Evolutionary conservation across 2,329 filamentous ascomycete species (phyloP).

Genomic region (Didymella pomorum): DNA sequence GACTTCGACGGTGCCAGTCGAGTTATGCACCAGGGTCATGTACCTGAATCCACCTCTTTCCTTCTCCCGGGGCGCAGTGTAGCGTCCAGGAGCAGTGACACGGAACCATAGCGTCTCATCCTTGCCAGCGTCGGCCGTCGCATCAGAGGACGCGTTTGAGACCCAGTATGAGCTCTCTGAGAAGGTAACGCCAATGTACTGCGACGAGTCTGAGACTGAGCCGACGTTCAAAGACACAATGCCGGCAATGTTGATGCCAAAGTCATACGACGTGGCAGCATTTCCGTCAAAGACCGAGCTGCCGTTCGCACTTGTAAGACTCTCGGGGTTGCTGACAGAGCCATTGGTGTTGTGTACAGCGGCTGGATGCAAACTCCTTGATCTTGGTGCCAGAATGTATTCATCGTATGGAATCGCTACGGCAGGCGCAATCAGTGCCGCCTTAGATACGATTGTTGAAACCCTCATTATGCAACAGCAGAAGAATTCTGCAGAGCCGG

Average conservation of each 20-base stretch:
- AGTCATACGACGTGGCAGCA: conserved; percentile 54
- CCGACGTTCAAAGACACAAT: conserved; percentile 50
- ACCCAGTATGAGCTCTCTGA: conserved; percentile 59
- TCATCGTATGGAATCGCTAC: conserved; percentile 45
- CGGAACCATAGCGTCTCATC: conserved; percentile 61
- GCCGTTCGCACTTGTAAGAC: conserved; percentile 39
- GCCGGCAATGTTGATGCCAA: conserved; percentile 54
- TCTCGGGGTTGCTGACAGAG: conserved; percentile 48
- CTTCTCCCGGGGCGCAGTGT: conserved; percentile 54
- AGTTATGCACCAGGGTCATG: conserved; percentile 56
- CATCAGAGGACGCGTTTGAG: conserved; percentile 56
- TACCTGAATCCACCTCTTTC: conserved; percentile 58
- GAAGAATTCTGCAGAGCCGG: background rate
- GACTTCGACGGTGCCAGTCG: conserved; percentile 52
- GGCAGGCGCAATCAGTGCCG: conserved; percentile 9
- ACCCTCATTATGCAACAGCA: conserved; percentile 5
- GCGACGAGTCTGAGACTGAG: conserved; percentile 41
- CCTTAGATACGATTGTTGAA: background rate
- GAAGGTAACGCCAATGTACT: conserved; percentile 55
- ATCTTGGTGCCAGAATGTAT: conserved; percentile 54
- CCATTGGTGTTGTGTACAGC: conserved; percentile 53
- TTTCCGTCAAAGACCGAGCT: conserved; percentile 47
- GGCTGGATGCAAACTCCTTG: conserved; percentile 39
- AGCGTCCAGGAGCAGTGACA: conserved; percentile 50
- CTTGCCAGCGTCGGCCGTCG: conserved; percentile 56